A percentile compares a stretch with the other conserved stretches of the same genome.
These are phyloP conservation scores for Aureobasidium melanogenum DNA, from an alignment of 2,329 filamentous ascomycete species.

Conservation along the genomic window DNA sequence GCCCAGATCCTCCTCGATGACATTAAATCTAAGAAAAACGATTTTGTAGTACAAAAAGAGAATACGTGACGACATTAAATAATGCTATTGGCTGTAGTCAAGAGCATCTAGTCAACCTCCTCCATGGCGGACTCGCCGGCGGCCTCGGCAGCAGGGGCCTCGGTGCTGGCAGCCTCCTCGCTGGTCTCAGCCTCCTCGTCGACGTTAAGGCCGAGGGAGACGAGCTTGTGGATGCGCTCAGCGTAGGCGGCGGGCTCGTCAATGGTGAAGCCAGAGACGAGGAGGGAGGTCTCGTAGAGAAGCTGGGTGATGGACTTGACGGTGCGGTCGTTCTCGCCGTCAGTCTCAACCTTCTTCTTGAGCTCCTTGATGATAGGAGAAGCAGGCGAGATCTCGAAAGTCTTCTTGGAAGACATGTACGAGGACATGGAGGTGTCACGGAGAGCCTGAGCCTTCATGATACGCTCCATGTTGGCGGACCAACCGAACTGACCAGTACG, in stretches of 20 bases:
- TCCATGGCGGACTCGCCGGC: slow-evolving; percentile 94
- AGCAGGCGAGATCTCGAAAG: slow-evolving; percentile 99
- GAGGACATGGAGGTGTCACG: slow-evolving; percentile 99
- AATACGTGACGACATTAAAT: slow-evolving; percentile 13
- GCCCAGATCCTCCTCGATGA: neutral
- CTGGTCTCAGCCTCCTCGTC: slow-evolving; percentile 78
- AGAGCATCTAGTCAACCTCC: slow-evolving; percentile 80
- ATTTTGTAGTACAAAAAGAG: slow-evolving; percentile 1
- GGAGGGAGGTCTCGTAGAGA: slow-evolving; percentile 95
- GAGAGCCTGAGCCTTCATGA: slow-evolving; percentile 99
- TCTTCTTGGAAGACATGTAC: slow-evolving; percentile 99
- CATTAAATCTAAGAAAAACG: slow-evolving; percentile 8
- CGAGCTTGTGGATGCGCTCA: slow-evolving; percentile 99
- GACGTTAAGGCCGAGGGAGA: slow-evolving; percentile 93
- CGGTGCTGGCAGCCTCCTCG: slow-evolving; percentile 48
- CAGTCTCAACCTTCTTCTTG: slow-evolving; percentile 96
- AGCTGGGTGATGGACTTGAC: slow-evolving; percentile 99
- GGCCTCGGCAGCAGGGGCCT: slow-evolving; percentile 52
- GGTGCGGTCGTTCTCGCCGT: slow-evolving; percentile 96
- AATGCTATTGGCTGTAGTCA: neutral
- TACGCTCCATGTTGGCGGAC: slow-evolving; percentile 99
- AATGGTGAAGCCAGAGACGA: slow-evolving; percentile 99
- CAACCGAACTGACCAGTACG: slow-evolving; percentile 99
- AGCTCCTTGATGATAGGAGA: slow-evolving; percentile 97
- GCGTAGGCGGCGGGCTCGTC: slow-evolving; percentile 97